Base-by-base conservation (phyloP, 345 rosid genomes). In the Hibiscus trionum region DNA sequence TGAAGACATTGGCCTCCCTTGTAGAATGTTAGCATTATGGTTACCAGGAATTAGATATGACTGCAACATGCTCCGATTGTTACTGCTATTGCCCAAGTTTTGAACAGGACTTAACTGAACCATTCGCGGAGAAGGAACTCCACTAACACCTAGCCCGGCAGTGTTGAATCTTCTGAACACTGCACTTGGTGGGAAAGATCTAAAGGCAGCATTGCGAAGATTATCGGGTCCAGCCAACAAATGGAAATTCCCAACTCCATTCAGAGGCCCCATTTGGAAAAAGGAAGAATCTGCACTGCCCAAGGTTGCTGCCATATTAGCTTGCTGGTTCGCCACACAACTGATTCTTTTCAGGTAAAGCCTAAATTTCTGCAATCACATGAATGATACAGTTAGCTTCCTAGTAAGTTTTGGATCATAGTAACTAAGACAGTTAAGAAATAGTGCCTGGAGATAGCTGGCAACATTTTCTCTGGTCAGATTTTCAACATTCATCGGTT, bases 1-100 rank as follows among this genome's bases (percentile, higher is more conserved):
- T 59, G n/a, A n/a, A n/a, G 85, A 64, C 31, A 84, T 73, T 16
- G 93, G 96, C 76, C 89, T 79, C 24, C 97, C 93, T 73, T 87
- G 94, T 62, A 89, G 89, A 56, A 89, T 74, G 77, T 70, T 86
- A 35, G 83, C 83, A 52, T 77, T 86, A 61, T 80, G 83, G 72
- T 39, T 84, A 55, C 83, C 57, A 46, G 57, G 70, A 66, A 66
- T 47, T 15, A 15, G 14, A 16, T 26, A 47, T 26, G 70, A 47
- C 3, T 27, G 70, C 39, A 66, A 47, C 70, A 15, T 47, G 21
- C 70, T 66, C 39, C 26, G 71, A 24, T 75, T 71, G 62, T 70
- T 81, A 39, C 78, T 58, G 39, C 85, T 77, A 77, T 61, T 82
- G 80, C 80, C 81, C 71, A 72, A 53, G 71, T 69, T 78, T 61